Evolutionary conservation across 106 monocot species (phyloP).

Genomic region (Dendrobium huoshanense): DNA sequence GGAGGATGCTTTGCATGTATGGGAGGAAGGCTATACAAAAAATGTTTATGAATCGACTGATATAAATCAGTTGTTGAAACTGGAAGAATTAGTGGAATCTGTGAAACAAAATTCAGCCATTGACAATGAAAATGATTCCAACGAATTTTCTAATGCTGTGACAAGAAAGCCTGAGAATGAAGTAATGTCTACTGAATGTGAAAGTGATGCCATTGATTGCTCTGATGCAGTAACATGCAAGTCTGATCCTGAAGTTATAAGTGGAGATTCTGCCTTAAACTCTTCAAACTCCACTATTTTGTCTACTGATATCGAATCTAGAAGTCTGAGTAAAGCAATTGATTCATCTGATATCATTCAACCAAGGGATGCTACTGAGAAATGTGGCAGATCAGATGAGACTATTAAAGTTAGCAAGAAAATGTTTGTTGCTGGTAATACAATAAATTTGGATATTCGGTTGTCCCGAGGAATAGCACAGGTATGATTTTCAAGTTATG

Average conservation of each 20-base stretch:
- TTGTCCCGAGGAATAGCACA: slow-evolving; percentile 78
- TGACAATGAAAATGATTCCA: slow-evolving; percentile 17
- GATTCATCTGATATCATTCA: slow-evolving; percentile 30
- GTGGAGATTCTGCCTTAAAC: neutral
- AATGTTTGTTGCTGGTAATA: slow-evolving; percentile 30
- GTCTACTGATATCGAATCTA: slow-evolving; percentile 16
- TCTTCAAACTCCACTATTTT: neutral
- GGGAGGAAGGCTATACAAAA: slow-evolving; percentile 70
- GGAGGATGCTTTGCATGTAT: slow-evolving; percentile 63
- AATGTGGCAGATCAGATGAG: slow-evolving; percentile 18
- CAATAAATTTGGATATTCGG: slow-evolving; percentile 82
- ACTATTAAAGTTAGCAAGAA: slow-evolving; percentile 27
- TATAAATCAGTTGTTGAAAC: slow-evolving; percentile 74
- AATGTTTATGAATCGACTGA: slow-evolving; percentile 58
- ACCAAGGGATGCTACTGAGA: slow-evolving; percentile 20
- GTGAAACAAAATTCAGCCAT: slow-evolving; percentile 27
- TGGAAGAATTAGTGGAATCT: slow-evolving; percentile 61
- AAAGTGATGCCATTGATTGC: slow-evolving; percentile 21
- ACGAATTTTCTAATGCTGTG: slow-evolving; percentile 19
- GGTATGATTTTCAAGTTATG: slow-evolving; percentile 23
- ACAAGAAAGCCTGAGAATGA: slow-evolving; percentile 12
- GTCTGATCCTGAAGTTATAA: neutral
- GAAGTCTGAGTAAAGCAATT: slow-evolving; percentile 25
- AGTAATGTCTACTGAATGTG: slow-evolving; percentile 11
- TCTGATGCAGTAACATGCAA: slow-evolving; percentile 9